Evolutionary conservation across 805 yeast genomes (phyloP), one percentile per base, ranked within the genome.

Genomic region (Ogataea chonburiensis): DNA sequence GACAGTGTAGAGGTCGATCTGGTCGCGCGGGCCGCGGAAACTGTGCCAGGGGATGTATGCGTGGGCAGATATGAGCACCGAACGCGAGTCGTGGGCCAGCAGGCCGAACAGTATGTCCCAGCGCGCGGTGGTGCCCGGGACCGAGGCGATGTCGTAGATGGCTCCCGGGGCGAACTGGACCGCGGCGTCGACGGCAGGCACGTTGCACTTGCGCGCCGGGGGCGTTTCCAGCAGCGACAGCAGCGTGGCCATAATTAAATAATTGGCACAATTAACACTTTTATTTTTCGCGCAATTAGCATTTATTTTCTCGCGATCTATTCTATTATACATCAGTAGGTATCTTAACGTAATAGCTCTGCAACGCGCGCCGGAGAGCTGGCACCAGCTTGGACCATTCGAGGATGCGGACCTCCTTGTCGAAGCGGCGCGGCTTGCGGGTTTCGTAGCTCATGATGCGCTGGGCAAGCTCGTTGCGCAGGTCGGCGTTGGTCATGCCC

Each of bases 391-490:
- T 75, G 33, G 70, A 75, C 85, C 85, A 79, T 38, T 70, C 66
- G 43, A 79, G 56, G 28, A 79, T 77, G 29, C 84, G 59, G 23
- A 79, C 82, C 47, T 77, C 83, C 57, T 79, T 79, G 51, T 79
- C 84, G 56, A 79, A 78, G 1, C 83, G 83, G 48, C 85, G 64
- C 17, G 85, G 86, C 47, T 76, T 77, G 49, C 83, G 67, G 19
- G 66, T 60, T 40, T 73, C 77, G 53, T 79, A 79, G 13, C 72
- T 71, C 82, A 79, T 78, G 16, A 79, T 78, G 52, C 85, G 64
- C 40, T 75, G 75, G 3, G 84, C 84, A 42, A 79, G 62, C 45
- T 77, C 82, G 13, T 66, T 58, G 42, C 77, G 61, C 47, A 65
- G 67, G 44, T 66, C 70, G 12, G 53, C 41, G 34, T 53, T 53